Evolutionary conservation across 2,329 filamentous ascomycete genomes (phyloP), one percentile per base, ranked within the genome.

Genomic region (Curvularia sp.): DNA sequence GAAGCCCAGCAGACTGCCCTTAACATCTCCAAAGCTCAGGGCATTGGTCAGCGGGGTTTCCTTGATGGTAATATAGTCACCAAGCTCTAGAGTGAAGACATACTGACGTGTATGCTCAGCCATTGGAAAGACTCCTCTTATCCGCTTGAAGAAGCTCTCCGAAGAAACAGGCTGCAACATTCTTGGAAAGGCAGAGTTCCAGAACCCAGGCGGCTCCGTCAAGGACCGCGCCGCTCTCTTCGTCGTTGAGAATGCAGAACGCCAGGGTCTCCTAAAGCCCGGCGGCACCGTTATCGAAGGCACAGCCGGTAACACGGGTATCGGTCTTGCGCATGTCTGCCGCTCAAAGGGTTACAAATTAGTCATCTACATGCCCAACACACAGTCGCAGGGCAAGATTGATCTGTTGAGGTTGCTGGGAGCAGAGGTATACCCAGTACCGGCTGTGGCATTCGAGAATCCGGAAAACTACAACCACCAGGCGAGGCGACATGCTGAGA

Each of bases 331-430:
- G 20, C 95, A 98, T 80, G 95, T 99, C 56, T 98, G 95, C 81
- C 88, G 94, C 60, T 91, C 89, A 38, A 90, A 89, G 71, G 95
- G 94, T 41, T 98, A 99, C 85, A 90, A 90, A 76, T 88, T 97
- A 50, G 93, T 98, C 75, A 99, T 99, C 76, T 99, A 98, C 87
- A 98, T 99, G 95, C 95, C 95, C 71, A 91, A 99, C 83, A 98
- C 94, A 49, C 95, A 98, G 81, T 96, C 93, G 20, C 94, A 97
- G 81, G 95, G 93, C 76, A 99, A 99, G 84, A 91, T 99, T 75
- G 95, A 98, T 78, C 85, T 99, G 53, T 83, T 99, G 64, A 86
- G 94, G 8, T 83, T 98, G 35, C 86, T 99, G 9, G 95, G 95
- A 65, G 95, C 95, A 26, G 93, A 98, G 79, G 95, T 99, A 33